Evolutionary conservation across 129 eudicot genomes (phyloP), one percentile per base, ranked within the genome.

Genomic region (Centrapalus pauciflorus): DNA sequence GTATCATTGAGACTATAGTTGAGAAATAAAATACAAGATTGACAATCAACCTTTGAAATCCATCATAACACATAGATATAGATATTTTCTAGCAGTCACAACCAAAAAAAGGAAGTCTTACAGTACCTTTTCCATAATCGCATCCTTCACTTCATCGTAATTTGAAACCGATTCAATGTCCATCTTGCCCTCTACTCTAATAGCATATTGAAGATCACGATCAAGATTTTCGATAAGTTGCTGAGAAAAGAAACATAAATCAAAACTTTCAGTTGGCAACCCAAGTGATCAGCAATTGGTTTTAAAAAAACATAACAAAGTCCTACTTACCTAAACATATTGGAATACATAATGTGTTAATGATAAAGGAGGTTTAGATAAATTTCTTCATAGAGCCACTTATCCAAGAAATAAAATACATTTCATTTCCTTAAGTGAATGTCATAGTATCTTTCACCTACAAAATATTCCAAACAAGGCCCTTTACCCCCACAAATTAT

Each of bases 171-270:
- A 34, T 12, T 86, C 88, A 60, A 84, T 34, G 66, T 89, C 95
- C 95, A 84, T 86, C 88, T 94, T 94, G 50, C 99, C 99, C 90
- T 94, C 99, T 66, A 94, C 99, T 83, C 63, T 79, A 54, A 94
- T 84, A 74, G 99, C 97, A 79, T 89, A 94, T 77, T 86, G 88
- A 75, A 94, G 82, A 77, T 94, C 99, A 59, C 99, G 97, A 78
- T 94, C 99, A 81, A 94, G 97, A 76, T 94, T 94, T 50, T 81
- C 82, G 32, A 94, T 81, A 43, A 94, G 83, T 89, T 73, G 90
- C 99, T 94, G 90, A 6, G 34, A 59, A 51, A 48, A 10, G 62
- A 72, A 46, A 50, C 34, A 38, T 55, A 29, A 41, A 65, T 16
- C 27, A 41, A n/a, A 43, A 34, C 49, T 9, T 16, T n/a, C 34